A percentile compares a stretch with the other conserved stretches of the same genome.
Conservation (phyloP, 2,329 filamentous ascomycete species). For the Arthrinium phaeospermum region DNA sequence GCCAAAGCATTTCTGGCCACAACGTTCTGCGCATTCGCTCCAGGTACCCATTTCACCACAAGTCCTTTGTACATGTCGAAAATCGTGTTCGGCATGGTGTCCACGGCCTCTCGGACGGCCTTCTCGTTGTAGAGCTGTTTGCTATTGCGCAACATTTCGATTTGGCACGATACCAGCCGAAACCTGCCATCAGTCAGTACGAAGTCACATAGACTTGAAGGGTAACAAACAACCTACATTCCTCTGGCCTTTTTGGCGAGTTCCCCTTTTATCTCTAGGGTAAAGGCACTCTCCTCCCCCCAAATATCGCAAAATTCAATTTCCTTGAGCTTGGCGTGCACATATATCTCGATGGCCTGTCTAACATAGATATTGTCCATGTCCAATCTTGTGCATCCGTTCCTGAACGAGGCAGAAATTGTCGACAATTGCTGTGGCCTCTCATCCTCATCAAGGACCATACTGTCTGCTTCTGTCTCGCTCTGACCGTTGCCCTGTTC, state of each 20-base stretch:
- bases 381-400: constrained; percentile 23
- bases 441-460: background rate
- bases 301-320: background rate
- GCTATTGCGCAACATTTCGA: constrained; percentile 29
- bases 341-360: constrained; percentile 34
- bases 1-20: constrained; percentile 36
- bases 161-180: constrained; percentile 34
- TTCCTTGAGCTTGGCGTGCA: constrained; percentile 27
- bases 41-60: background rate
- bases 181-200: constrained; percentile 28
- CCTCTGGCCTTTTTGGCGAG: constrained; percentile 32
- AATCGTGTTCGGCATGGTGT: background rate
- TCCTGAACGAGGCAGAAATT: background rate
- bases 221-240: background rate
- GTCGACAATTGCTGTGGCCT: background rate
- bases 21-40: background rate
- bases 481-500: background rate
- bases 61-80: background rate
- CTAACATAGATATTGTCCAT: constrained; percentile 36
- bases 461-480: background rate
- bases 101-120: constrained; percentile 21
- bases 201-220: no score
- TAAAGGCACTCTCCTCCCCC: constrained; percentile 20
- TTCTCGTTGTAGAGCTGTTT: constrained; percentile 22
- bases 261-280: constrained; percentile 23